phyloP scores from a whole-genome alignment of 2,329 filamentous ascomycete species.

The Macrophomina pseudophaseolina region DNA sequence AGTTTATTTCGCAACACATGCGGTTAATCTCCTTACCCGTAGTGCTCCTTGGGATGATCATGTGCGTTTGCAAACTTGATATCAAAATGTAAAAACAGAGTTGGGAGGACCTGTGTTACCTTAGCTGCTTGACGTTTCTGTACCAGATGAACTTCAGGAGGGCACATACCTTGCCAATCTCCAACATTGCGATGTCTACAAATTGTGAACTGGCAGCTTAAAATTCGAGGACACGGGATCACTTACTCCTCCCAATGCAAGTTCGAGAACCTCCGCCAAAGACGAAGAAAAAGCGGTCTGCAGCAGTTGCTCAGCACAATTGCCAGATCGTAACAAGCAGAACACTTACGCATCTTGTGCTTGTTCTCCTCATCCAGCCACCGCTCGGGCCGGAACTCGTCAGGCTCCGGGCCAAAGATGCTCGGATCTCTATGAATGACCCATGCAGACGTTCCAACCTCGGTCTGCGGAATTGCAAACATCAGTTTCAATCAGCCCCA shows the following conservation, averaged over 20 bases:
- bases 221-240: not conserved
- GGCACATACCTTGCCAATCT: not conserved
- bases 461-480: not conserved
- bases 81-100: not conserved
- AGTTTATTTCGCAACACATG: too few relatives aligned
- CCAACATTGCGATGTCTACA: not conserved
- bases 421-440: not conserved
- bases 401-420: conserved; percentile 53
- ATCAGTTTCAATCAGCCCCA: too few relatives aligned
- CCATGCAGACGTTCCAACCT: not conserved
- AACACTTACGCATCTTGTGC: conserved; percentile 13
- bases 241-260: conserved; percentile 32
- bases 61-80: not conserved
- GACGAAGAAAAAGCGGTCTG: conserved; percentile 31
- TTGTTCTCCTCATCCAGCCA: conserved; percentile 46
- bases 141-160: not conserved
- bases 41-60: not conserved
- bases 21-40: not conserved
- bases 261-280: conserved; percentile 33
- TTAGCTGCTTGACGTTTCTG: not conserved
- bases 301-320: not conserved
- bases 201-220: too few relatives aligned
- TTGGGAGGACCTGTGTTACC: not conserved
- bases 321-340: not conserved
- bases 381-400: conserved; percentile 54